Conservation (phyloP, 2,329 filamentous ascomycete genomes). For the Microsporum ferrugineum region DNA sequence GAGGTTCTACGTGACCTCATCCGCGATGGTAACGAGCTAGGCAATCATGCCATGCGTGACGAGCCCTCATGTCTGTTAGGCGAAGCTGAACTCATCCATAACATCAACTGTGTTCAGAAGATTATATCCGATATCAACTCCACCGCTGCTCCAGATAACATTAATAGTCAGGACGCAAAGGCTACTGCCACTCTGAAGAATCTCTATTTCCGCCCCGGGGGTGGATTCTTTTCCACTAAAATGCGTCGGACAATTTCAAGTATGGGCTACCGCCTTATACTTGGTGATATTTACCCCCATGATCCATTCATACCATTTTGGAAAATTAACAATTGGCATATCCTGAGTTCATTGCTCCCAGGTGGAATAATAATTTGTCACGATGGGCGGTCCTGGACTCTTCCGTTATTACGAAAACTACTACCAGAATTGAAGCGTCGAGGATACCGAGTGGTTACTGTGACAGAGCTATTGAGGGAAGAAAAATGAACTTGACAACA, state of each 20-base stretch:
- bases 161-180: slow-evolving; percentile 28
- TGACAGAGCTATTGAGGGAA: slow-evolving; percentile 47
- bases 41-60: slow-evolving; percentile 83
- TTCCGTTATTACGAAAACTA: slow-evolving; percentile 62
- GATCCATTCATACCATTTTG: slow-evolving; percentile 70
- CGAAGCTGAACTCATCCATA: slow-evolving; percentile 46
- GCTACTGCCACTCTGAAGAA: slow-evolving; percentile 29
- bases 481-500: neutral
- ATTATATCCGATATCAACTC: slow-evolving; percentile 38
- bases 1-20: slow-evolving; percentile 47
- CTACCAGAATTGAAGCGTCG: slow-evolving; percentile 57
- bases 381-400: slow-evolving; percentile 72
- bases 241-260: slow-evolving; percentile 52
- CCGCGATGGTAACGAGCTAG: slow-evolving; percentile 58
- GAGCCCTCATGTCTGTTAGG: slow-evolving; percentile 57
- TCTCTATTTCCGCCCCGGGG: slow-evolving; percentile 67
- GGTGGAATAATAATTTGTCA: slow-evolving; percentile 79
- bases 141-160: slow-evolving; percentile 24
- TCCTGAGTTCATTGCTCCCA: slow-evolving; percentile 65
- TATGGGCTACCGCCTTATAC: slow-evolving; percentile 59
- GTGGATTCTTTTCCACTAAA: slow-evolving; percentile 63
- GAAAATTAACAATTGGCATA: slow-evolving; percentile 61
- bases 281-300: slow-evolving; percentile 80
- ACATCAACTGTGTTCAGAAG: slow-evolving; percentile 55
- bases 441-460: slow-evolving; percentile 60